Conservation (phyloP, 495 filamentous ascomycete species). For the Massariosphaeria phaeospora region DNA sequence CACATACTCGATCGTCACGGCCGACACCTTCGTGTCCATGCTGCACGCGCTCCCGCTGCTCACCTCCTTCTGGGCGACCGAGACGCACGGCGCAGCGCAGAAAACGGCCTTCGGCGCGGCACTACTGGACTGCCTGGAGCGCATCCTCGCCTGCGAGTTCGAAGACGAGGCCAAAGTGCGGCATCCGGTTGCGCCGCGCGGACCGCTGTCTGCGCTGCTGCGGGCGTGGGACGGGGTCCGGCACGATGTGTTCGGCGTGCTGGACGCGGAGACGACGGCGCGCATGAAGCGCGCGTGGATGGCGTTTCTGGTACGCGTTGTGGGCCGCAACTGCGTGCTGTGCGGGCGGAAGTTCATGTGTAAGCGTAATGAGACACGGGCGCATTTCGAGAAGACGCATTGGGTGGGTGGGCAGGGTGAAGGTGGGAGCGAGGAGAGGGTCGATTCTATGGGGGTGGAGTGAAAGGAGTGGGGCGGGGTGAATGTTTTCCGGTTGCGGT, state of each 20-base stretch:
- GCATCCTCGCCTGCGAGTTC: conserved; percentile 1
- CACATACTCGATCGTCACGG: not conserved
- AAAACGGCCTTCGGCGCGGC: not conserved
- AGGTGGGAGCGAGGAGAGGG: not conserved
- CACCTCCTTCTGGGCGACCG: conserved; percentile 6
- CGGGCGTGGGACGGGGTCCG: conserved; percentile 6
- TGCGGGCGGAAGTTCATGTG: not conserved
- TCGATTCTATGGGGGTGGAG: too few relatives aligned
- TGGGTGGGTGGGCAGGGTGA: not conserved
- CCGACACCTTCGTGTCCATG: not conserved
- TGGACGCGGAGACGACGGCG: not conserved
- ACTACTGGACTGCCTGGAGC: not conserved
- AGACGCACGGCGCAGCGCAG: not conserved
- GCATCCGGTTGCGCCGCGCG: not conserved
- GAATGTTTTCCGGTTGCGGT: too few relatives aligned
- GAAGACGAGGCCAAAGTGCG: not conserved
- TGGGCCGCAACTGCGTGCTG: not conserved
- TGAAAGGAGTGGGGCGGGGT: too few relatives aligned
- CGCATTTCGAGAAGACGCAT: not conserved
- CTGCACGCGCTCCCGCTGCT: not conserved
- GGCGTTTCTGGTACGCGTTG: not conserved
- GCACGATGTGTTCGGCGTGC: not conserved
- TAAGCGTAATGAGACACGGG: not conserved
- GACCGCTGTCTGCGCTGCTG: not conserved
- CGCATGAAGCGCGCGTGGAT: not conserved